Percentiles rank a stretch among this genome's conserved stretches.
These are phyloP conservation scores for Lolium multiflorum DNA, from an alignment of 176 grass and related monocot species.

Conservation along the genomic window DNA sequence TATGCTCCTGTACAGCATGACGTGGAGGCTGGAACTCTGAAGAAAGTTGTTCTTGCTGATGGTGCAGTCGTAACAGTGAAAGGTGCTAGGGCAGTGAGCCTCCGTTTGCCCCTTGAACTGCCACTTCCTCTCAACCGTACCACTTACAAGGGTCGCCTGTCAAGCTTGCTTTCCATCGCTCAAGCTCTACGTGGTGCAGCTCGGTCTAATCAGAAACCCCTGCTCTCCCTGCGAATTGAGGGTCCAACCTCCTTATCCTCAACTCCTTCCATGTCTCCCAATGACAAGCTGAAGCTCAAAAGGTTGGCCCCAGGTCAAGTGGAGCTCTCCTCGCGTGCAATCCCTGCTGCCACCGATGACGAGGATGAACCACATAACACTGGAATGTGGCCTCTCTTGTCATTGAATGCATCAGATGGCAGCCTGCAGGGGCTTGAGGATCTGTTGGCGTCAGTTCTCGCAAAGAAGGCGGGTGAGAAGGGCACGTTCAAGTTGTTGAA, in stretches of 20 bases:
- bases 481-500: constrained; percentile 77
- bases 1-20: constrained; percentile 69
- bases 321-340: constrained; percentile 64
- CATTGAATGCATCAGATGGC: constrained; percentile 72
- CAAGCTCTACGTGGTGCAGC: constrained; percentile 66
- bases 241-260: constrained; percentile 74
- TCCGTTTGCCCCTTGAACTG: constrained; percentile 72
- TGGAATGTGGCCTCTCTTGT: constrained; percentile 78
- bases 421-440: constrained; percentile 79
- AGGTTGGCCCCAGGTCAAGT: constrained; percentile 71
- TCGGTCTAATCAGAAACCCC: constrained; percentile 62
- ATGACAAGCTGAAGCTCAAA: constrained; percentile 84
- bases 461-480: constrained; percentile 58
- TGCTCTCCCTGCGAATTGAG: constrained; percentile 81
- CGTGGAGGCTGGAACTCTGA: constrained; percentile 85
- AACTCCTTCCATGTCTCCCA: constrained; percentile 68
- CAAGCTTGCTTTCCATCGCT: constrained; percentile 70
- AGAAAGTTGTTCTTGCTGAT: constrained; percentile 93
- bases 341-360: constrained; percentile 40
- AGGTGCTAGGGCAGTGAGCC: constrained; percentile 83
- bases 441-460: constrained; percentile 70
- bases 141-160: constrained; percentile 54
- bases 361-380: constrained; percentile 34
- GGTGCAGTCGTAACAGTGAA: constrained; percentile 88
- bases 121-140: constrained; percentile 87